Conservation (phyloP, 805 yeast genomes). For the Trichomonascus vanleenenianus region DNA sequence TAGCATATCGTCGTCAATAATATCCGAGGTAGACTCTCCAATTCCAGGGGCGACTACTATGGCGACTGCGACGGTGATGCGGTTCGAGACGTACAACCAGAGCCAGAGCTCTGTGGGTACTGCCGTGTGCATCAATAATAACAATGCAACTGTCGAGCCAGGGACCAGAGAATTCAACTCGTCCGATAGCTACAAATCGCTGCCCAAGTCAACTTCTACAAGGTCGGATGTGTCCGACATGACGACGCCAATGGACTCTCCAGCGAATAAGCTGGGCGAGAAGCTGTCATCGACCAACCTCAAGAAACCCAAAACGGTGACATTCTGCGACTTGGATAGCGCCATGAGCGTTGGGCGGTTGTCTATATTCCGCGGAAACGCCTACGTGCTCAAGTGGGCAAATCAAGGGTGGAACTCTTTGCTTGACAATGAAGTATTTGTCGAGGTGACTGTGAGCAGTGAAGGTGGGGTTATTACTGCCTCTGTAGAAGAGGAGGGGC, state of each 20-base stretch:
- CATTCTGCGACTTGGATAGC: neutral
- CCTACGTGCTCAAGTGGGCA: conserved; percentile 14
- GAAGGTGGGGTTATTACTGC: conserved; percentile 14
- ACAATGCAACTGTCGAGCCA: conserved; percentile 11
- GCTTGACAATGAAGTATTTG: conserved; percentile 4
- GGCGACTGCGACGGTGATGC: neutral
- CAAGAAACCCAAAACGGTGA: neutral
- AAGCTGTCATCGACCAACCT: neutral
- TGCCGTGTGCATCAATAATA: conserved; percentile 11
- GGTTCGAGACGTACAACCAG: neutral
- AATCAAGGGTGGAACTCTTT: conserved; percentile 12
- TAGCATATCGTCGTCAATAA: too few relatives aligned
- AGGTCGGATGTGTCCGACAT: neutral
- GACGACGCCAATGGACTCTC: too few relatives aligned
- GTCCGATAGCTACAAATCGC: neutral
- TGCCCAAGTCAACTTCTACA: neutral
- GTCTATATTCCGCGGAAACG: conserved; percentile 12
- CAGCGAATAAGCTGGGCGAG: neutral
- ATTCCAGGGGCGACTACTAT: neutral
- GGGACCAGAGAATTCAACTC: conserved; percentile 3
- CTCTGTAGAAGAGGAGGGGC: conserved; percentile 5
- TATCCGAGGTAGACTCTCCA: neutral
- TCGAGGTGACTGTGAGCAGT: conserved; percentile 14
- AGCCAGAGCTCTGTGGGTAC: neutral
- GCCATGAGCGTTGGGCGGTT: conserved; percentile 5